phyloP scores from a whole-genome alignment of 345 rosid genomes.

The Stellera chamaejasme region DNA sequence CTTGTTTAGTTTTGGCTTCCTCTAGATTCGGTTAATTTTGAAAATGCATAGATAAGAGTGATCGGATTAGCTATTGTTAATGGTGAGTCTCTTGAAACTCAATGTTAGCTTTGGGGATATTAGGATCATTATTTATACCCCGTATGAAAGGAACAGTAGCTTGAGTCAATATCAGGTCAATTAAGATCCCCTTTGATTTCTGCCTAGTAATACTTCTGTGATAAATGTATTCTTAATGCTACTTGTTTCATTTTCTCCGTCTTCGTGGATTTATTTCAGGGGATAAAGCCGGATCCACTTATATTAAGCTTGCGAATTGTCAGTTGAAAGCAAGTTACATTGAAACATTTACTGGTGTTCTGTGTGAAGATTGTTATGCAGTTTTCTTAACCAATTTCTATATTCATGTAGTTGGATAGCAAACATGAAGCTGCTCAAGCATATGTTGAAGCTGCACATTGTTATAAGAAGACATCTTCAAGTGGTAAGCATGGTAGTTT shows the following conservation, averaged over 20 bases:
- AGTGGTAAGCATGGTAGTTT: constrained; percentile 32
- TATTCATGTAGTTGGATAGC: constrained; percentile 51
- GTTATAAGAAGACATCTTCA: constrained; percentile 51
- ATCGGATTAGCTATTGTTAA: no score
- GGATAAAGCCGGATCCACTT: constrained; percentile 62
- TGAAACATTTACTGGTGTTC: neutral
- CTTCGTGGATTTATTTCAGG: constrained; percentile 28
- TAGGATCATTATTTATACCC: neutral
- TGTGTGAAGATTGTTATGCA: neutral
- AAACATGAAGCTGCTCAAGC: constrained; percentile 73
- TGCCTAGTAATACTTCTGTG: neutral
- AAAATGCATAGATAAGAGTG: no score
- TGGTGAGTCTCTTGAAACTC: no score
- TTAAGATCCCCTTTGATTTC: neutral
- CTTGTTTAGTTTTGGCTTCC: no score
- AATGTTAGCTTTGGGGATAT: neutral
- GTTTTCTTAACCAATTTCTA: constrained; percentile 3
- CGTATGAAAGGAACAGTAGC: no score
- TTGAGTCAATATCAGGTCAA: neutral
- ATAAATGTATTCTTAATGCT: neutral
- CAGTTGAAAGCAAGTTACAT: constrained; percentile 38
- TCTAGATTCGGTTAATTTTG: no score
- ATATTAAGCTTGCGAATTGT: constrained; percentile 47
- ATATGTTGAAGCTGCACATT: constrained; percentile 64
- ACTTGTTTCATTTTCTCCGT: neutral